Evolutionary conservation across 108 stramenopile genomes (phyloP).

Genomic region (Cyclotella baltica): DNA sequence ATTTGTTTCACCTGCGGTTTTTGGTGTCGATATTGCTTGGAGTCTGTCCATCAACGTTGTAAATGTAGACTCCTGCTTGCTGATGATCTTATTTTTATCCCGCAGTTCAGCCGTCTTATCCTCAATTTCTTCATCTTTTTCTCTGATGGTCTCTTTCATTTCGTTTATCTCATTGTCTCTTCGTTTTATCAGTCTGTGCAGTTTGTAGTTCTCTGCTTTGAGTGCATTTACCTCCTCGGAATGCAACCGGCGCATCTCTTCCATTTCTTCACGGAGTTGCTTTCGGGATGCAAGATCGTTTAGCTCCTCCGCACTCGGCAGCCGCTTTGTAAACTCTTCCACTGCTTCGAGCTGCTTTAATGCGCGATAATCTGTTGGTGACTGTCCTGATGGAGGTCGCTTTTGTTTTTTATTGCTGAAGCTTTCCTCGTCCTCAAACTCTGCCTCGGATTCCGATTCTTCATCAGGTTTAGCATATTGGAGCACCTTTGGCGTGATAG

Average conservation of each 20-base stretch:
- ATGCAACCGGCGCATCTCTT: slow-evolving; percentile 6
- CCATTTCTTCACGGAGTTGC: slow-evolving; percentile 33
- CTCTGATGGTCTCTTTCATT: slow-evolving; percentile 18
- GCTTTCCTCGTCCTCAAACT: slow-evolving; percentile 26
- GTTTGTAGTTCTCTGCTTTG: slow-evolving; percentile 9
- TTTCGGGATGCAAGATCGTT: slow-evolving; percentile 23
- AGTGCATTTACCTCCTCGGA: slow-evolving; percentile 9
- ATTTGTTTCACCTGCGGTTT: not conserved
- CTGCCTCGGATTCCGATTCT: not conserved
- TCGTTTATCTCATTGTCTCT: slow-evolving; percentile 22
- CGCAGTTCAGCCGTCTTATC: not conserved
- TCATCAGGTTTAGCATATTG: slow-evolving; percentile 6
- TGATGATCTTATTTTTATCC: slow-evolving; percentile 21
- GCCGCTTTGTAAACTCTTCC: slow-evolving; percentile 15
- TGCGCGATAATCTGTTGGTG: slow-evolving; percentile 32
- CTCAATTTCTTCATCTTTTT: slow-evolving; percentile 19
- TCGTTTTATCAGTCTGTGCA: slow-evolving; percentile 1
- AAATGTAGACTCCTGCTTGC: slow-evolving; percentile 22
- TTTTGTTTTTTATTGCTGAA: not conserved
- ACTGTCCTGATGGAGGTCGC: slow-evolving; percentile 13
- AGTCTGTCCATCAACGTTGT: slow-evolving; percentile 16
- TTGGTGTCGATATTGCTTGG: not conserved
- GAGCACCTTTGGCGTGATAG: slow-evolving; percentile 41
- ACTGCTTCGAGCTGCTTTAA: slow-evolving; percentile 33
- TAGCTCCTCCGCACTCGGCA: slow-evolving; percentile 34